Evolutionary conservation across 208 protist species (phyloP).

Genomic region (Leishmania tropica): DNA sequence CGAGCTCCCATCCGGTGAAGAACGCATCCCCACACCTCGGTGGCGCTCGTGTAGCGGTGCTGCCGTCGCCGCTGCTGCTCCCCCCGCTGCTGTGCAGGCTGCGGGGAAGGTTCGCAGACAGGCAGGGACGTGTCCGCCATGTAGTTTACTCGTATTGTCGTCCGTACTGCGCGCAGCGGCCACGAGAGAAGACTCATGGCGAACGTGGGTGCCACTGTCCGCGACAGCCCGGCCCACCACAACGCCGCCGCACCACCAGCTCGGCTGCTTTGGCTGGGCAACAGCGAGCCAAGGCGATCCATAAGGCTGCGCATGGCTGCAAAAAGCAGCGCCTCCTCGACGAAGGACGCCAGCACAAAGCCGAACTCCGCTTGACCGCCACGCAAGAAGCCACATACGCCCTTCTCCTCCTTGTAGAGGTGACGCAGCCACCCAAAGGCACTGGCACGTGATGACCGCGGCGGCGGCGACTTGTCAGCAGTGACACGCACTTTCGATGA

Average conservation of each 20-base stretch:
- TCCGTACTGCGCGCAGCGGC: constrained; percentile 31
- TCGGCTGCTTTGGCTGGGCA: neutral
- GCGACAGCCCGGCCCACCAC: neutral
- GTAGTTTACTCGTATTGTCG: constrained; percentile 32
- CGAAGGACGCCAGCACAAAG: constrained; percentile 21
- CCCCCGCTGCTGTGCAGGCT: neutral
- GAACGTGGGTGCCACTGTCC: constrained; percentile 12
- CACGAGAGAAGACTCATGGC: constrained; percentile 25
- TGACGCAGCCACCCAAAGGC: constrained; percentile 14
- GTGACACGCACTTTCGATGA: neutral
- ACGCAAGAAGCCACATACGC: constrained; percentile 13
- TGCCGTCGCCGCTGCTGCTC: constrained; percentile 1
- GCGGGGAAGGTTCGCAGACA: neutral
- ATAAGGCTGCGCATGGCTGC: constrained; percentile 5
- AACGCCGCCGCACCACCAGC: neutral
- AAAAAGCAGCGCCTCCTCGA: constrained; percentile 19
- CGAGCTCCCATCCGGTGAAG: constrained; percentile 12
- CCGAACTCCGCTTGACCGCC: constrained; percentile 27
- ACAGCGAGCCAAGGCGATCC: neutral
- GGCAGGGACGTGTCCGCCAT: constrained; percentile 24
- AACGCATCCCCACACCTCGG: constrained; percentile 13
- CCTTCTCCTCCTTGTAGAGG: constrained; percentile 16
- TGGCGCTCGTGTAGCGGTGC: constrained; percentile 1
- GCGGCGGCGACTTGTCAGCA: neutral
- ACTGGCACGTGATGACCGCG: neutral